Percentiles rank a stretch among this genome's conserved stretches.
These are phyloP conservation scores for Globisporangium sylvaticum DNA, from an alignment of 352 stramenopile genomes.

Conservation along the genomic window DNA sequence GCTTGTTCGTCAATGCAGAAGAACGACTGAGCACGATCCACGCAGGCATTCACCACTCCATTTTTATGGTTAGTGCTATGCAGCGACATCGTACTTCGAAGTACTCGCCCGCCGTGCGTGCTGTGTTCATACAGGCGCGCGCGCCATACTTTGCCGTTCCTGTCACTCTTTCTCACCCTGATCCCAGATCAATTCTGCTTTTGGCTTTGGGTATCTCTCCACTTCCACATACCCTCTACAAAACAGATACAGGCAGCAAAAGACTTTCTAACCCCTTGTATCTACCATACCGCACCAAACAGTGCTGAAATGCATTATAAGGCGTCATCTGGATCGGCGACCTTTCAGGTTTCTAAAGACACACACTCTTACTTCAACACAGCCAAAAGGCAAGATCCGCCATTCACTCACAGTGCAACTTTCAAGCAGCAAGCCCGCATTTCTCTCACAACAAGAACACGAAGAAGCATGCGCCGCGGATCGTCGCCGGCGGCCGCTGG, in stretches of 20 bases:
- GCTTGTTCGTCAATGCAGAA: neutral
- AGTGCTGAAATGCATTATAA: too few relatives aligned
- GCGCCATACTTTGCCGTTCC: neutral
- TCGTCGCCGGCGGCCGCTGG: neutral
- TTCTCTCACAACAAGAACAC: neutral
- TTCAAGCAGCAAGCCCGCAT: too few relatives aligned
- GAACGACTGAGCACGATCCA: neutral
- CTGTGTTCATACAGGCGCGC: neutral
- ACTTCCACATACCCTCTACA: too few relatives aligned
- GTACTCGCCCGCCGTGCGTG: neutral
- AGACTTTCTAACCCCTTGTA: too few relatives aligned
- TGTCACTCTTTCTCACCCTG: too few relatives aligned
- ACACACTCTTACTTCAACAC: neutral
- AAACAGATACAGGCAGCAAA: too few relatives aligned
- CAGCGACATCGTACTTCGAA: neutral
- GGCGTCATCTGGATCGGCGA: neutral
- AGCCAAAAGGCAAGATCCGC: neutral
- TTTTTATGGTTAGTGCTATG: neutral
- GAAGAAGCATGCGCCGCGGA: slow-evolving; percentile 1
- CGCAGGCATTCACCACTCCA: neutral
- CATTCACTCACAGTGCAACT: too few relatives aligned
- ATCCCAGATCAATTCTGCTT: too few relatives aligned
- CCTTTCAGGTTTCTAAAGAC: neutral
- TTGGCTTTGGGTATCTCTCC: too few relatives aligned
- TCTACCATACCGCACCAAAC: too few relatives aligned